Base-by-base conservation (phyloP, 2,329 filamentous ascomycete species). In the Penicillium hordei region DNA sequence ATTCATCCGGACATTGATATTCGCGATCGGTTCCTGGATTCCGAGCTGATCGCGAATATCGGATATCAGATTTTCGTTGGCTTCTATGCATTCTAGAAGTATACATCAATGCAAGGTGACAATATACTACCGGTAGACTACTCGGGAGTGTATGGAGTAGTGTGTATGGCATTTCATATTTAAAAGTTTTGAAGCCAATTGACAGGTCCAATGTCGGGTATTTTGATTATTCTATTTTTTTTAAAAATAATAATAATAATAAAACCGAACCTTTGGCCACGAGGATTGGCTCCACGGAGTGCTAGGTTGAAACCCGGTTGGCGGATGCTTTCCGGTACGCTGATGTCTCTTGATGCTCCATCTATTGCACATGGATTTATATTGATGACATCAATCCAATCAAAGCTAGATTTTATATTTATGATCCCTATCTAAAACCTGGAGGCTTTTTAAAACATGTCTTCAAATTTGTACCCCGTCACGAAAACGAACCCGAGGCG, bases 21-120 rank as follows among this genome's bases (percentile, higher is more conserved):
- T 52, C 42, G 38, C 25, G 48, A 45, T 46, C 48, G 54, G 53
- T 29, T 56, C 10, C 21, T 55, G 10, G 12, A 25, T 29, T 38
- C 29, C 45, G 45, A 23, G 38, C 21, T 43, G 33, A 39, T 36
- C 9, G 7, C 5, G 9, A 21, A 5, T 31, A 23, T 52, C 27
- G 12, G 15, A 43, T 21, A 34, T 21, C 15, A 13, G 10, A 48
- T 46, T 40, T 23, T 46, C 12, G 23, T 42, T 48, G 21, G 8
- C 17, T 31, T 33, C 15, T 31, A 21, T 42, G 49, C 23, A n/a
- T 23, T 34, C n/a, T 40, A 5, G 17, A 27, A 29, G 48, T 33
- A 43, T 52, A n/a, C 9, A 52, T 34, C 15, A 23, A 51, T 34
- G 27, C 27, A 42, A 19, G 50, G 39, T 51, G 4, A 43, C 6